Evolutionary conservation across 768 basidiomycete species (phyloP), one percentile per base, ranked within the genome.

Genomic region (Leccinum pellstonianum): DNA sequence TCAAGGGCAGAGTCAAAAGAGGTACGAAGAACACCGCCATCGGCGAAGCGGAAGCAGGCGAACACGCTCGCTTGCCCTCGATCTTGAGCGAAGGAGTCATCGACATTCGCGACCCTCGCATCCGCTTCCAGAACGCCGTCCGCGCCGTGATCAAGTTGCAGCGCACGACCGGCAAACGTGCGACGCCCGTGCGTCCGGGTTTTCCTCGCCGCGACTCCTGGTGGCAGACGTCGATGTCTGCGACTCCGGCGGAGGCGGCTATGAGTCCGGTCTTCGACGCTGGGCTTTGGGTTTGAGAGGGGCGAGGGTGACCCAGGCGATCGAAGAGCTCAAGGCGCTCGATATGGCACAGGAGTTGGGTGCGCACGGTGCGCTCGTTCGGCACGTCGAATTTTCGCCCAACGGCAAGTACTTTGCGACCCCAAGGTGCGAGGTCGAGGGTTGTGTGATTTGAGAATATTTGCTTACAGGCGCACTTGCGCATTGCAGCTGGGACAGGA

Each of bases 371-470:
- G 83, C 82, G 10, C 76, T 84, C 27, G 83, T 83, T 37, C 67
- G 82, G n/a, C 81, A 83, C 54, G 59, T 84, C 35, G 79, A 83
- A 62, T 83, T 83, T 70, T 83, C 82, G 17, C 83, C 83, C 5
- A 78, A 80, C 56, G 83, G 82, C n/a, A 77, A 75, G 64, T 81
- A 77, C 57, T 64, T 83, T 55, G 82, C 83, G n/a, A 83, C 83
- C 4, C 78, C 83, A n/a, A 82, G 82, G 75, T 81, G 55, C 9
- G 72, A 33, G 14, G n/a, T 8, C 46, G 15, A 6, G 2, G 38
- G 21, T 47, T 10, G 21, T 23, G 31, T 14, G n/a, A 25, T 29
- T 35, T 33, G 35, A n/a, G 15, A 23, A 15, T 23, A 48, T 21
- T 15, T 1, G 23, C 55, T 62, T 15, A 64, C 21, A 15, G 15